These are phyloP conservation scores for Teratosphaeria destructans DNA, from an alignment of 2,329 filamentous ascomycete species.

Conservation along the genomic window DNA sequence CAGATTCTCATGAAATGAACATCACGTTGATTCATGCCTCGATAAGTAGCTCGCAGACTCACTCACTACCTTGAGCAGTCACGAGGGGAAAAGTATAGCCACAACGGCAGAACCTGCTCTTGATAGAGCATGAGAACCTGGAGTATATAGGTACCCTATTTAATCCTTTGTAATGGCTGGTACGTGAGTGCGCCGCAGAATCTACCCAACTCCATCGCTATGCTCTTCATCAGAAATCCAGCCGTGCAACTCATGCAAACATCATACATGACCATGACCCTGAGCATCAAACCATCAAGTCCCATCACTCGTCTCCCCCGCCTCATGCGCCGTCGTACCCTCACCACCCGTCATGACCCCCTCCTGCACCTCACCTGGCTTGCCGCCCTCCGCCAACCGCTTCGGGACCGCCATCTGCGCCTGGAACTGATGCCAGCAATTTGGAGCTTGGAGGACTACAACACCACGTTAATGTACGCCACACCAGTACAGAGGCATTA, in stretches of 20 bases:
- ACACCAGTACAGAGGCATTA: neutral
- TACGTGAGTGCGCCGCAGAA: neutral
- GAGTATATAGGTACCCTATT: too few species aligned
- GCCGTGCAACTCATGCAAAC: neutral
- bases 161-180: neutral
- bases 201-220: neutral
- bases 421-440: constrained; percentile 64
- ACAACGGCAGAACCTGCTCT: too few species aligned
- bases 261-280: neutral
- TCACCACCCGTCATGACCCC: neutral
- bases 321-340: neutral
- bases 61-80: too few species aligned
- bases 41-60: too few species aligned
- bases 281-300: neutral
- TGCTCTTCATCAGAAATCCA: neutral
- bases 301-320: neutral
- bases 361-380: constrained; percentile 6
- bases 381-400: constrained; percentile 18
- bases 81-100: too few species aligned
- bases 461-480: constrained; percentile 21
- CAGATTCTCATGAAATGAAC: too few species aligned
- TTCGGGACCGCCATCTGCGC: constrained; percentile 23
- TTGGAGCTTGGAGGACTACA: constrained; percentile 51
- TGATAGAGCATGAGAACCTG: too few species aligned
- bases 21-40: too few species aligned